Evolutionary conservation across 352 stramenopile species (phyloP).

Genomic region (Phytophthora constricta): DNA sequence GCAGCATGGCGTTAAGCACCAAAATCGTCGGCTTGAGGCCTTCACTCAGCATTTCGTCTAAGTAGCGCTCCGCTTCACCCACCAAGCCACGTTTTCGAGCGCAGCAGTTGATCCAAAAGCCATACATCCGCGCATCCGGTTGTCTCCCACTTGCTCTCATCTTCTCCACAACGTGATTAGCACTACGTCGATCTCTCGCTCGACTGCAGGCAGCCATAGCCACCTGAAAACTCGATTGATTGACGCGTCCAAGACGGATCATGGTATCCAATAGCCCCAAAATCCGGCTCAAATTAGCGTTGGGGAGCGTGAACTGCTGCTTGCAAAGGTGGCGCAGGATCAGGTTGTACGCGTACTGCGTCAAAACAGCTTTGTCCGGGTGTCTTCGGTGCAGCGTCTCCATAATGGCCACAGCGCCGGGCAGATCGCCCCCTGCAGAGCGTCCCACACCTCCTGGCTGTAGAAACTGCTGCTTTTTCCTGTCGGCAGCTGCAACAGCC

Average conservation of each 20-base stretch:
- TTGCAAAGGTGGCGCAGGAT: conserved; percentile 60
- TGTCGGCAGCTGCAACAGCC: conserved; percentile 27
- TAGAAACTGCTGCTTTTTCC: conserved; percentile 52
- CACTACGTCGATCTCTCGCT: conserved; percentile 44
- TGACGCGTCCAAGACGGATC: conserved; percentile 42
- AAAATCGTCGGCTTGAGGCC: conserved; percentile 50
- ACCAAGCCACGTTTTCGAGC: conserved; percentile 45
- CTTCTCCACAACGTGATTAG: conserved; percentile 44
- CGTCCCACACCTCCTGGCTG: conserved; percentile 44
- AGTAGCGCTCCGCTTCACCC: conserved; percentile 45
- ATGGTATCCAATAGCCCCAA: conserved; percentile 64
- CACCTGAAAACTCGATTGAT: conserved; percentile 68
- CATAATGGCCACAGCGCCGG: conserved; percentile 37
- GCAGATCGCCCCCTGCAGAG: conserved; percentile 40
- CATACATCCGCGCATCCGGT: conserved; percentile 55
- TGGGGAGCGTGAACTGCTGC: conserved; percentile 39
- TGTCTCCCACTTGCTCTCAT: conserved; percentile 43
- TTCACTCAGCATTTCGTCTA: conserved; percentile 48
- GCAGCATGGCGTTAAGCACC: conserved; percentile 67
- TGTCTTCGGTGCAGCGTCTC: conserved; percentile 31
- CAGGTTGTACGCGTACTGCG: conserved; percentile 58
- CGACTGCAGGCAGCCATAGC: conserved; percentile 73
- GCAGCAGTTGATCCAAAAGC: conserved; percentile 75
- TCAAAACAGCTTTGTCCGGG: conserved; percentile 36
- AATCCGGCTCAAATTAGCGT: conserved; percentile 46